A percentile compares a stretch with the other conserved stretches of the same genome.
These are phyloP conservation scores for Oryza glumipatula DNA, from an alignment of 176 grass and related monocot species.

Conservation along the genomic window DNA sequence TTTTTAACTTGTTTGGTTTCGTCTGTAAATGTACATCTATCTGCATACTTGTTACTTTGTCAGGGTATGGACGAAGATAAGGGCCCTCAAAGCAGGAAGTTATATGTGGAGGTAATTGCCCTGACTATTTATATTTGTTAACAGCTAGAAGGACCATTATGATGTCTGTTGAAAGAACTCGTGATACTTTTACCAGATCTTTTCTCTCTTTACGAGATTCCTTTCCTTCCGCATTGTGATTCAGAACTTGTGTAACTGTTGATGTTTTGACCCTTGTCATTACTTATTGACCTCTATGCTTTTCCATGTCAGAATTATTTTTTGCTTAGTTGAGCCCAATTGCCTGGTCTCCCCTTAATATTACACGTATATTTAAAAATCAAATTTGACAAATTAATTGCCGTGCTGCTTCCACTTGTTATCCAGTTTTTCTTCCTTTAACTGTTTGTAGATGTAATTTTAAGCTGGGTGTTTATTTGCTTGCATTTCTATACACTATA, in stretches of 20 bases:
- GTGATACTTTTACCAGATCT: background rate
- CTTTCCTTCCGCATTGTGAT: background rate
- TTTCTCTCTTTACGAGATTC: background rate
- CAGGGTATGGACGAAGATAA: slow-evolving; percentile 99
- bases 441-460: slow-evolving; percentile 10
- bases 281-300: background rate
- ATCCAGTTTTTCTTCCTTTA: slow-evolving; percentile 23
- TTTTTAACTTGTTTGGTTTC: slow-evolving; percentile 8
- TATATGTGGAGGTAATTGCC: slow-evolving; percentile 88
- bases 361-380: slow-evolving; percentile 13
- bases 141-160: background rate
- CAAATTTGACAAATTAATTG: slow-evolving; percentile 26
- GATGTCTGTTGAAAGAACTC: background rate
- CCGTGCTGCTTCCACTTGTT: background rate
- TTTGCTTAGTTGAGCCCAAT: slow-evolving; percentile 7
- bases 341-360: background rate
- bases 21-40: slow-evolving; percentile 24
- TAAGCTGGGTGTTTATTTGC: slow-evolving; percentile 1
- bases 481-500: background rate
- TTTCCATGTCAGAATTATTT: slow-evolving; percentile 11
- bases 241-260: background rate
- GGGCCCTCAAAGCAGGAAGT: slow-evolving; percentile 95
- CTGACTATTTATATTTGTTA: slow-evolving; percentile 19
- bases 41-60: slow-evolving; percentile 16
- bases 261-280: background rate